Evolutionary conservation across 192 early-diverging fungal genomes (phyloP), one percentile per base, ranked within the genome.

Genomic region (Backusella tarrabulga): DNA sequence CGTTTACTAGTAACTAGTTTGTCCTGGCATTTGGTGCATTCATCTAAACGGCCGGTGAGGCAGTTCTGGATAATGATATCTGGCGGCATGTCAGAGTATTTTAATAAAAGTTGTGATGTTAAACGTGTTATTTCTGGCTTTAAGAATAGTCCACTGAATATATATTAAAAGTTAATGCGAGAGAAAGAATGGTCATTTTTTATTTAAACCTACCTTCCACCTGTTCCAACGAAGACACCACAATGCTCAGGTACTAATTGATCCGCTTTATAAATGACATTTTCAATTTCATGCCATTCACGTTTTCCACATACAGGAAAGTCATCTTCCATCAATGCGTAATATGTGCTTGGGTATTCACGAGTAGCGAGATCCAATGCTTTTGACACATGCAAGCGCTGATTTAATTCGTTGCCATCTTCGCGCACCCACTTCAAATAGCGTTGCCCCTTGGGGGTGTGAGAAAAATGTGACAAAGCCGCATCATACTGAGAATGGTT

Each of bases 11-110:
- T 87, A 12, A 89, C 85, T 54, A 89, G 66, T n/a, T 77, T 81
- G 32, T 85, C 81, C 2, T 60, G 63, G 60, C 85, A 87, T 50
- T 80, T 78, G 1, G 76, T 73, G 54, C 88, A 89, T 56, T 80
- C 86, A 34, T 79, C 77, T 36, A 84, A 76, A 50, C 81, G 50
- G 42, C 86, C 88, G 75, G 87, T 44, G 17, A 89, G 44, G 68
- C 88, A 89, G 17, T 87, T 82, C 75, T 89, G 88, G 23, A 89
- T 77, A n/a, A 80, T 83, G 54, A 87, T 84, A 83, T 89, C 88
- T 46, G 86, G 86, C 36, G 86, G 86, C 36, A 83, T 79, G 8
- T 79, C 73, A 17, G 21, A 21, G 32, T 81, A 79, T 56, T 84
- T 36, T 46, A 84, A 73, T 17, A 84, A 67, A 14, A 81, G 70